Evolutionary conservation across 192 early-diverging fungal species (phyloP).

Genomic region (Coemansia sp.): DNA sequence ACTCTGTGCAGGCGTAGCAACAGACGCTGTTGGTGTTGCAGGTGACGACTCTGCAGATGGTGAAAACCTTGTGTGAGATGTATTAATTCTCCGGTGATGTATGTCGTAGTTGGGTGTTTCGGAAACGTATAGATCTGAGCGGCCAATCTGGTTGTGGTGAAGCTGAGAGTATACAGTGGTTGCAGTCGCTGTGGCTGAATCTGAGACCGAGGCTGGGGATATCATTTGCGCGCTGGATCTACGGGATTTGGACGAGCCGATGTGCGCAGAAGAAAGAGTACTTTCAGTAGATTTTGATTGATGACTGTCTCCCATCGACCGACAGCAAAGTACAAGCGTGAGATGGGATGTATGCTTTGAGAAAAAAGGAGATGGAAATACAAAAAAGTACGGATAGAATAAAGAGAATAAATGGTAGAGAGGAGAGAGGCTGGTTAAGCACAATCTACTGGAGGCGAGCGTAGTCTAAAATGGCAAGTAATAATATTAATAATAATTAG

Average conservation of each 20-base stretch:
- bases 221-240: conserved; percentile 18
- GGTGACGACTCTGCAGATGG: conserved; percentile 7
- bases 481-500: no score
- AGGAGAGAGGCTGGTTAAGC: no score
- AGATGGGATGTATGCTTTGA: neutral
- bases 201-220: conserved; percentile 12
- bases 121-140: conserved; percentile 2
- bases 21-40: conserved; percentile 2
- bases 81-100: conserved; percentile 12
- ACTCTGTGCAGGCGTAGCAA: neutral
- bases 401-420: no score
- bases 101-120: conserved; percentile 12
- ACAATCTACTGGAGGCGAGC: no score
- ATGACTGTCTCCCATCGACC: conserved; percentile 13
- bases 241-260: conserved; percentile 5
- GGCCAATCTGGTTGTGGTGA: conserved; percentile 1
- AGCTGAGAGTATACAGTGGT: conserved; percentile 4
- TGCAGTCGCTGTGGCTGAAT: conserved; percentile 2
- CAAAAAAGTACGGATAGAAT: neutral
- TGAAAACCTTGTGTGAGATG: neutral
- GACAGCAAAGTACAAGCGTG: neutral
- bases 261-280: conserved; percentile 1
- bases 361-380: neutral
- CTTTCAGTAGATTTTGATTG: conserved; percentile 5
- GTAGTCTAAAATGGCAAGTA: no score